These are phyloP conservation scores for Knoxia roxburghii DNA, from an alignment of 257 asterid species.

Conservation along the genomic window DNA sequence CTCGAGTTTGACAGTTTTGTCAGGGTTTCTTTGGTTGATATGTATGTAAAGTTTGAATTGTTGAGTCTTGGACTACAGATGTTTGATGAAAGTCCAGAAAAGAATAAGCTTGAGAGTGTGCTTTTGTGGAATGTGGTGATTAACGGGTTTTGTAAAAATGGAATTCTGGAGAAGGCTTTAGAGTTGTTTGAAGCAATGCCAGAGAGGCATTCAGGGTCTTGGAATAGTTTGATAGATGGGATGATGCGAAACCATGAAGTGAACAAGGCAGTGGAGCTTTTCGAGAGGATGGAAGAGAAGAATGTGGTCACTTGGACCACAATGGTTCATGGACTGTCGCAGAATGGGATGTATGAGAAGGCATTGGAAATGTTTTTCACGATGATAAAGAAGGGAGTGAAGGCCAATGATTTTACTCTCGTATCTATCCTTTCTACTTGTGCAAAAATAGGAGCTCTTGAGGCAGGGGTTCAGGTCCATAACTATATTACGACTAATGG, in stretches of 20 bases:
- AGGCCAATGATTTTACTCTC: slow-evolving; percentile 33
- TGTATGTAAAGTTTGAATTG: slow-evolving; percentile 32
- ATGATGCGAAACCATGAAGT: slow-evolving; percentile 34
- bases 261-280: slow-evolving; percentile 29
- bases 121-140: slow-evolving; percentile 40
- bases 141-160: slow-evolving; percentile 38
- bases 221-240: slow-evolving; percentile 42
- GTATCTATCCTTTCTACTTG: slow-evolving; percentile 37
- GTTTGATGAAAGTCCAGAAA: slow-evolving; percentile 42
- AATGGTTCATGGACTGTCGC: slow-evolving; percentile 28
- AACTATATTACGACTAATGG: slow-evolving; percentile 15
- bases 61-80: slow-evolving; percentile 24
- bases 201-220: slow-evolving; percentile 34
- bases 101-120: slow-evolving; percentile 32
- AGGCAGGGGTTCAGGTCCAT: slow-evolving; percentile 24
- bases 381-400: slow-evolving; percentile 29
- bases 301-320: slow-evolving; percentile 45
- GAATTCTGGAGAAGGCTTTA: slow-evolving; percentile 30
- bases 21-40: slow-evolving; percentile 40
- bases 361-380: slow-evolving; percentile 27
- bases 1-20: slow-evolving; percentile 39
- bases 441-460: slow-evolving; percentile 34
- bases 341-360: slow-evolving; percentile 33
- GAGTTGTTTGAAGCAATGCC: slow-evolving; percentile 41
- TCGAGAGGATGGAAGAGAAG: slow-evolving; percentile 32